Base-by-base conservation (phyloP, 2,329 filamentous ascomycete species). In the Xylariaceae sp. region DNA sequence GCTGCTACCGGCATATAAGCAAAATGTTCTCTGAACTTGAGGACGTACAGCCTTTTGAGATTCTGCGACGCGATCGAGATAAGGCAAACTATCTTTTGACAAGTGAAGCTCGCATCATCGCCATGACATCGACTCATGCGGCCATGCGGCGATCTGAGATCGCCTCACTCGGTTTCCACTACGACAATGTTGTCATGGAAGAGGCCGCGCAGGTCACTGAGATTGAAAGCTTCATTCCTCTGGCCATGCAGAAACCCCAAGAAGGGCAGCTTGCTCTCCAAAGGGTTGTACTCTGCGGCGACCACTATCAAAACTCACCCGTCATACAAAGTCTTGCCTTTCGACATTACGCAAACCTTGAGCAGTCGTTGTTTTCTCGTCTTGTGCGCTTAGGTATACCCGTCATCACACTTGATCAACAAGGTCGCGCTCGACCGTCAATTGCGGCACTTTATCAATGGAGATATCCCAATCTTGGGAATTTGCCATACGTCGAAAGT, bases 131-230 rank as follows among this genome's bases (percentile, higher is more conserved):
- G 4, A 99, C 95, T 0, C 94, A 99, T 68, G 95, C 94, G 5
- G 94, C 94, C 1, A 99, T 99, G 80, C 84, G 90, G 53, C 80
- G 92, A 55, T 84, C 89, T 55, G 92, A 97, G 62, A 97, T 99
- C 60, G 87, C 90, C 1, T 79, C 82, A 14, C 78, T 97, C n/a
- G 91, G 91, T 14, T 99, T 99, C 71, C 89, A 90, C 59, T 99
- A 99, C 62, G 91, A 97, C 73, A 99, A 96, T 57, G 87, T 99
- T 11, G 80, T 99, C 46, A 96, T 99, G 88, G 94, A 99, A 73
- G 94, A 99, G 76, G 92, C 94, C 5, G 94, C 94, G 11, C 94
- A 99, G 65, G 92, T 99, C 64, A 99, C 92, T 0, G 94, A 99
- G 68, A 88, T 96, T 41, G 94, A 99, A 66, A 95, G 90, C 56